These are phyloP conservation scores for Phytophthora tubulina DNA, from an alignment of 352 stramenopile genomes.

Conservation along the genomic window DNA sequence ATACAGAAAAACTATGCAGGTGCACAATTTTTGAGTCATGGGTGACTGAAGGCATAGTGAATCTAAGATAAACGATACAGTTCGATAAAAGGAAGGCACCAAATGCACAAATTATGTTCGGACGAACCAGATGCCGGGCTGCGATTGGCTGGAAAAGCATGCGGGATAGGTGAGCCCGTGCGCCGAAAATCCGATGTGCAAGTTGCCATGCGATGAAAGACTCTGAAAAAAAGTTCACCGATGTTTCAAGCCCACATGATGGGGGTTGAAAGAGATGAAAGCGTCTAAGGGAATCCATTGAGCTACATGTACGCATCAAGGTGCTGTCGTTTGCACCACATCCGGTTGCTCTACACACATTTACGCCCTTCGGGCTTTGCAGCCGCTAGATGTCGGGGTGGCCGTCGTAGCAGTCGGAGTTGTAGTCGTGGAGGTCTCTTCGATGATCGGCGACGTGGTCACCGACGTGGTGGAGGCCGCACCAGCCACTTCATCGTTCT, in stretches of 20 bases:
- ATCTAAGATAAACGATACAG: constrained; percentile 7
- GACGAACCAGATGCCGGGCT: constrained; percentile 10
- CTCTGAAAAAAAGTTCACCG: neutral
- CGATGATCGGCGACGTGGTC: constrained; percentile 26
- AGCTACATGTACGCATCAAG: constrained; percentile 6
- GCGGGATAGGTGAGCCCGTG: constrained; percentile 23
- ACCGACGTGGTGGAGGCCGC: constrained; percentile 26
- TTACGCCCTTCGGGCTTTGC: constrained; percentile 35
- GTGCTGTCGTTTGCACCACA: neutral
- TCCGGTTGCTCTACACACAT: neutral
- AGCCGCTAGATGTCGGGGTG: constrained; percentile 31
- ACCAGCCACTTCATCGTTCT: constrained; percentile 17
- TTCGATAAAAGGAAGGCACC: constrained; percentile 6
- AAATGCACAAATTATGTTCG: constrained; percentile 33
- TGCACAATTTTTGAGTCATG: constrained; percentile 23
- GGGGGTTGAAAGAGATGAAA: neutral
- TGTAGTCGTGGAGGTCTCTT: constrained; percentile 10
- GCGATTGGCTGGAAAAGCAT: constrained; percentile 23
- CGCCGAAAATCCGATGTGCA: constrained; percentile 16
- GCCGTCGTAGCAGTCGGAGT: constrained; percentile 14
- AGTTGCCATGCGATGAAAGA: neutral
- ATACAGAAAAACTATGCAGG: constrained; percentile 21
- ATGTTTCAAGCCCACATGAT: too few species aligned
- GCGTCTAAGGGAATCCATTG: neutral
- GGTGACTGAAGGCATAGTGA: constrained; percentile 19